Evolutionary conservation across 1,284 basidiomycete genomes (phyloP), one percentile per base, ranked within the genome.

Genomic region (Apiotrichum domesticum): DNA sequence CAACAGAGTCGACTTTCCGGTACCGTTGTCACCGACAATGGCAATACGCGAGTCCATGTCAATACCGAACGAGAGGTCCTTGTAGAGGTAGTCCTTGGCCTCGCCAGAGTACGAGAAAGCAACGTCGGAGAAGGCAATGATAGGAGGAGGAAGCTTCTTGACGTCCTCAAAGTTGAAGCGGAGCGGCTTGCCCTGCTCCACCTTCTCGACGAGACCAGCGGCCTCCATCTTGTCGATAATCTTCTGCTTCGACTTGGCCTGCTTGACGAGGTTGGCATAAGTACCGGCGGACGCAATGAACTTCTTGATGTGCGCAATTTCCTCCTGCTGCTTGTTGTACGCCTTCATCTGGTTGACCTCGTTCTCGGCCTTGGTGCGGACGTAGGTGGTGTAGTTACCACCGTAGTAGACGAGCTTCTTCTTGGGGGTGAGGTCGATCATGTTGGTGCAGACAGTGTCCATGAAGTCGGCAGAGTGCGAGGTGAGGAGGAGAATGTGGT

Each of bases 221-320:
- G 95, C 95, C 82, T 98, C 95, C 95, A 98, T 98, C 85, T 98
- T 98, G 83, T 98, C 95, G 77, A 98, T 96, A 64, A 96, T 96
- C 79, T 98, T 98, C 78, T 98, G 95, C 80, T 98, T 98, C 50
- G 93, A 97, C 81, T 98, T 98, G 69, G 95, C 95, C 79, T 98
- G 95, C 76, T 87, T 91, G 72, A 98, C 95, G 68, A 98, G 84
- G 78, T 98, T 98, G 72, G 95, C 95, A 74, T 98, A 98, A 47
- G 95, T 98, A 85, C 95, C 95, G 45, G 95, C 95, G 44, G 90
- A 94, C 13, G 95, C 92, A 68, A 98, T 98, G 83, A 97, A 92
- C 73, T 76, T 95, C 80, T 96, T 97, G 79, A 97, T 98, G 78
- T 98, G 95, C 15, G 85, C 85, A 67, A 98, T 98, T 78, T 98